Evolutionary conservation across 164 flowering plant species (phyloP), one percentile per base, ranked within the genome.

Genomic region (Magnolia sinica): DNA sequence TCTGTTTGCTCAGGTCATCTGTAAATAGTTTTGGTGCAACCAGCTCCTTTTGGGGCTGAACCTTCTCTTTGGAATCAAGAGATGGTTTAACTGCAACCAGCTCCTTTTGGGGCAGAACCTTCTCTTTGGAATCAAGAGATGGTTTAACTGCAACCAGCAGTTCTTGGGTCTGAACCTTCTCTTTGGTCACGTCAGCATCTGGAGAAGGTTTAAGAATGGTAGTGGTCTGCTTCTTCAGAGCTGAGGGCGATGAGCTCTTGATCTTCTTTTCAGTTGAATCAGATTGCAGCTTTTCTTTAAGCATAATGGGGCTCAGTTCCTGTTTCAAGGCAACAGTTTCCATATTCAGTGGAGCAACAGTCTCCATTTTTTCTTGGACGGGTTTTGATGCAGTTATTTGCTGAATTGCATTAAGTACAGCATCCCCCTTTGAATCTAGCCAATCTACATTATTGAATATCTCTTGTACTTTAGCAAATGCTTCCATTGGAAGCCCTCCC

Each of bases 401-500:
- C 79, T 87, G 88, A 79, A 89, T 86, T 70, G 86, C 78, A 78
- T 85, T 82, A 29, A 82, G 77, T 27, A 90, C 93, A 70, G 76
- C 86, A 86, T 91, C 95, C 18, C 85, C 58, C 68, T 88, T 88
- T 66, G 88, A 84, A 78, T 85, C 91, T 69, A 84, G 71, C 97
- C 95, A 93, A 81, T 95, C 95, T 24, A 87, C 87, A 76, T 72
- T 82, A 83, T 84, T 89, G 81, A 95, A 93, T 31, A 91, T 88
- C 82, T 93, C 97, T 63, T 92, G 94, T 74, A 90, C 94, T 77
- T 86, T 88, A 63, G 91, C 86, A 84, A 92, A 95, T 76, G 97
- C 97, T 85, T 95, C 99, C 31, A 89, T 80, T 45, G 97, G 95
- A 74, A 93, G 95, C 23, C 98, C 99, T 75, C 87, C 95, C 82